Base-by-base conservation (phyloP, 2,329 filamentous ascomycete species). In the Esteya vermicola region DNA sequence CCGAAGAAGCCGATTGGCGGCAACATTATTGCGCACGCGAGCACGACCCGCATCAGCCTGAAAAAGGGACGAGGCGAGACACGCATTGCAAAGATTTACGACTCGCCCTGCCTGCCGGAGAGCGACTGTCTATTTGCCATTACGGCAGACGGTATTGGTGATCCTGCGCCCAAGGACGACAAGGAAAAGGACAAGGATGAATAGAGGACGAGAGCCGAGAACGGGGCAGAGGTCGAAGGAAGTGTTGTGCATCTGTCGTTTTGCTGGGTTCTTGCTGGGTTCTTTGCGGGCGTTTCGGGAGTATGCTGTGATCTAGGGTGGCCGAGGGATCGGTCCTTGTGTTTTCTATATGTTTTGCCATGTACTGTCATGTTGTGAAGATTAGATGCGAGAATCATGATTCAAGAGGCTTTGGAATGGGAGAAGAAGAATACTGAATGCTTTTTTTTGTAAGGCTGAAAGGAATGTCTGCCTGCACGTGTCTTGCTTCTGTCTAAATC, bases 1-100 rank as follows among this genome's bases (percentile, higher is more conserved):
- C 91, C 91, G 8, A 98, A 98, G 72, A 98, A 98, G 61, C 91
- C 91, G 0, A 95, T 98, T 56, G 91, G 91, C 50, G 91, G 91
- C 48, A 96, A 98, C 60, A 98, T 98, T 50, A 96, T 98, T 56
- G 91, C 93, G 3, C 91, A 98, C 58, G 88, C 91, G 39, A 94
- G 85, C 54, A 98, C 91, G 2, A 98, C 91, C 3, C 73, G 91
- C 54, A 72, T 98, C 51, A 95, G 86, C 54, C 60, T 98, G 56
- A 95, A 94, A 67, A 98, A 98, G 61, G 93, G 91, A 2, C 73
- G 91, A 41, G 91, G 75, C 23, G 91, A 98, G 68, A 98, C 91
- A 19, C 76, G 91, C 65, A 85, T 98, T 50, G 94, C 91, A 65
- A 98, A 96, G 69, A 98, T 98, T 46, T 98, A 98, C 57, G 93